A percentile compares a stretch with the other conserved stretches of the same genome.
phyloP scores from a whole-genome alignment of 768 basidiomycete genomes.

The Collybia sordida region DNA sequence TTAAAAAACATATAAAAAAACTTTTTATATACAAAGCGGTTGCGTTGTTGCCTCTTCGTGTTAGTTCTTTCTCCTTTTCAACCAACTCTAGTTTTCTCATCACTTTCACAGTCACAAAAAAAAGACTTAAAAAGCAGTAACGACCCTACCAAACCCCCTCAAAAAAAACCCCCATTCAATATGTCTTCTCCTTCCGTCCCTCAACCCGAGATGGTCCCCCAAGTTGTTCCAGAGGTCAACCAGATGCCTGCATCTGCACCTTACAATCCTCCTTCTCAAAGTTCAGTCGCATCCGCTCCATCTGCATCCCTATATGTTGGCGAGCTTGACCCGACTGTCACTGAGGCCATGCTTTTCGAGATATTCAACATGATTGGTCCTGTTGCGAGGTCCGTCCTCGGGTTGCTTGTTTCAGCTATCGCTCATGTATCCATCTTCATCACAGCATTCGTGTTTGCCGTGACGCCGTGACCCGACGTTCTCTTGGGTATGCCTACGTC shows the following conservation, averaged over 20 bases:
- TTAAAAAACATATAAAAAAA: slow-evolving; percentile 71
- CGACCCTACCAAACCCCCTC: slow-evolving; percentile 63
- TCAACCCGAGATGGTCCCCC: slow-evolving; percentile 52
- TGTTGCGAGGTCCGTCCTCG: slow-evolving; percentile 78
- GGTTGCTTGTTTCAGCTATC: neutral
- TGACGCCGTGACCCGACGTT: slow-evolving; percentile 99
- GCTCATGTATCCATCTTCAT: neutral
- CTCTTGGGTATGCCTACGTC: slow-evolving; percentile 99
- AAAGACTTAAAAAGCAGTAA: slow-evolving; percentile 91
- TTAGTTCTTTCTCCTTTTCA: slow-evolving; percentile 38
- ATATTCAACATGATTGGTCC: slow-evolving; percentile 99
- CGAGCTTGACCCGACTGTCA: slow-evolving; percentile 96
- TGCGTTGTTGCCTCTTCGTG: slow-evolving; percentile 70
- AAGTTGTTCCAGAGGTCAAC: slow-evolving; percentile 49
- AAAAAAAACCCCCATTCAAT: slow-evolving; percentile 40
- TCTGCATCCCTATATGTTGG: slow-evolving; percentile 98
- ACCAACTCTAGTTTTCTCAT: neutral
- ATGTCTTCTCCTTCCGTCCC: slow-evolving; percentile 62
- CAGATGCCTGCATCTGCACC: slow-evolving; percentile 48
- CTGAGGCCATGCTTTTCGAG: slow-evolving; percentile 99
- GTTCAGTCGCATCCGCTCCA: slow-evolving; percentile 62
- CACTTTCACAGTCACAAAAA: slow-evolving; percentile 52
- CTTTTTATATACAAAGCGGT: slow-evolving; percentile 68
- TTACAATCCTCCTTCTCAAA: slow-evolving; percentile 58
- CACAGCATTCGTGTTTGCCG: slow-evolving; percentile 97